A percentile compares a stretch with the other conserved stretches of the same genome.
Evolutionary conservation across 305 asterid genomes (phyloP).

Genomic region (Fraxinus albicans): DNA sequence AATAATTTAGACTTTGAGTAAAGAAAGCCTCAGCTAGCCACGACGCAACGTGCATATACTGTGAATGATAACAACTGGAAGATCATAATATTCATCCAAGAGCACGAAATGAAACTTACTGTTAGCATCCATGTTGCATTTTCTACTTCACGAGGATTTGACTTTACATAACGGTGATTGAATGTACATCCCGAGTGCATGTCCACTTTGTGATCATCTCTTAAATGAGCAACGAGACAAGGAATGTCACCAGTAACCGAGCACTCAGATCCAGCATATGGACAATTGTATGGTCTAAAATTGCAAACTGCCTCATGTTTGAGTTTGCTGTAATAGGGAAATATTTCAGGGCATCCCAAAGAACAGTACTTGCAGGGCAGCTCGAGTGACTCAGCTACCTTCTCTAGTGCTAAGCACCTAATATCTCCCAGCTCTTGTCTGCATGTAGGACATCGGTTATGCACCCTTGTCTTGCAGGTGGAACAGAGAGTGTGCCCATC

Average conservation of each 20-base stretch:
- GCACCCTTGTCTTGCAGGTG: constrained; percentile 53
- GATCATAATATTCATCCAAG: not conserved
- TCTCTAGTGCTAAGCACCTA: constrained; percentile 57
- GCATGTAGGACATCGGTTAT: constrained; percentile 52
- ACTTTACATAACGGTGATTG: constrained; percentile 55
- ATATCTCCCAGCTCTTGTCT: constrained; percentile 59
- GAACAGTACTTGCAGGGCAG: constrained; percentile 47
- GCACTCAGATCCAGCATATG: constrained; percentile 58
- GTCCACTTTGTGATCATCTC: constrained; percentile 59
- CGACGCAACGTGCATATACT: not conserved
- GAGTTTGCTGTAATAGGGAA: constrained; percentile 52
- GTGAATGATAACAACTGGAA: not conserved
- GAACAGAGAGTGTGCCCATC: constrained; percentile 54
- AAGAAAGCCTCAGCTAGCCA: not conserved
- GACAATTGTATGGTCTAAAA: constrained; percentile 47
- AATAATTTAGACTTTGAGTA: not conserved
- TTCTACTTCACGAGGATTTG: constrained; percentile 59
- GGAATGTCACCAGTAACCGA: constrained; percentile 49
- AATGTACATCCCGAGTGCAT: constrained; percentile 55
- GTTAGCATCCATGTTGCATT: constrained; percentile 60
- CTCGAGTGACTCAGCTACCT: constrained; percentile 53
- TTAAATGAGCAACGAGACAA: constrained; percentile 43
- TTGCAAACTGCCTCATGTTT: constrained; percentile 53
- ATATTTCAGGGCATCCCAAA: constrained; percentile 53
- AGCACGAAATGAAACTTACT: constrained; percentile 26